Evolutionary conservation across 805 yeast species (phyloP), one percentile per base, ranked within the genome.

Genomic region (Yamadazyma phyllophila): DNA sequence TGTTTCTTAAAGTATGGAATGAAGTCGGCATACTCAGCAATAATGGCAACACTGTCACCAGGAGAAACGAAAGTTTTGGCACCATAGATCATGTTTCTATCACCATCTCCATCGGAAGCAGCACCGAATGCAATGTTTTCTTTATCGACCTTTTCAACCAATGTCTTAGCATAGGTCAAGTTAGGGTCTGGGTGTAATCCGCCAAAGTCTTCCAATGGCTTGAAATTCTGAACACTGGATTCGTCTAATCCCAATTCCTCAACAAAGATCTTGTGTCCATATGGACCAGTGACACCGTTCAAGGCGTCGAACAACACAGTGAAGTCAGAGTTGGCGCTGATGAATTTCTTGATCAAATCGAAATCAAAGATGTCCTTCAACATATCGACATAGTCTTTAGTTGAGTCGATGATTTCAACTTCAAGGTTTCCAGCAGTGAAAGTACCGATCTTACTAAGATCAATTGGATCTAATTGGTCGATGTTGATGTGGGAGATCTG

Each of bases 51-150:
- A 4, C 96, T 87, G 66, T 92, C 99, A 63, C 99, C 98, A 7
- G 99, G 99, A 1, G 97, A 90, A 11, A 92, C 98, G 66, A 92
- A 92, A 2, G 97, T 80, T 39, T 85, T 85, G 34, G 88, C 89
- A 49, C 99, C 99, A 66, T 94, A 94, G 60, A 92, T 92, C 99
- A 92, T 92, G 66, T 92, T 92, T 71, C 99, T 82, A 64, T 92
- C 99, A 66, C 99, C 99, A 59, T 92, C 99, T 66, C 99, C 99
- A 63, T 70, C 99, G n/a, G 96, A 86, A 7, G 98, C 98, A 32
- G 98, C 98, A 52, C 99, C 99, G 63, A 92, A 92, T 7, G 92
- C 87, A 54, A 91, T 87, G 48, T 81, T 70, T 48, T 86, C 86
- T 15, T 66, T 61, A 60, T 94, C 97, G n/a, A 92, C 99, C 52